Evolutionary conservation across 129 eudicot genomes (phyloP).

Genomic region (Artemisia tridentata): DNA sequence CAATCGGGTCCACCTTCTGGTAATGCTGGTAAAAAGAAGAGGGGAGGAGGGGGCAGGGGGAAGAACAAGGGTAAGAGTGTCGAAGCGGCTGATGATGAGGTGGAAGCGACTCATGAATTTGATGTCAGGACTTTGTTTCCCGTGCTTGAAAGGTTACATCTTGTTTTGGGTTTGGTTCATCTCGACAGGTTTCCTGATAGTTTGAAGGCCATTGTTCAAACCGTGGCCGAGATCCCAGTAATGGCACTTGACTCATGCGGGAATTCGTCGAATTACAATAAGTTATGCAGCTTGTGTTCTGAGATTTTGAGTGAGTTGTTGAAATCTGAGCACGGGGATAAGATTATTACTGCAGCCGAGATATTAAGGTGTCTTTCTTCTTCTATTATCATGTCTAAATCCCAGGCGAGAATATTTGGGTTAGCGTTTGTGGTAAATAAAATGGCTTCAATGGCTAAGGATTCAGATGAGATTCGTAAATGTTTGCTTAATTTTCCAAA

Average conservation of each 20-base stretch:
- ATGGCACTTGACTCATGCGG: constrained; percentile 56
- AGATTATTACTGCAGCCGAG: constrained; percentile 63
- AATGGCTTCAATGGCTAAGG: constrained; percentile 50
- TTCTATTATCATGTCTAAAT: constrained; percentile 49
- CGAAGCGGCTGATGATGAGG: constrained; percentile 8
- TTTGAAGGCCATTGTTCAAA: constrained; percentile 73
- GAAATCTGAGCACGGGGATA: constrained; percentile 78
- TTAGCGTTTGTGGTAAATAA: constrained; percentile 54
- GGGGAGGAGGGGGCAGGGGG: constrained; percentile 26
- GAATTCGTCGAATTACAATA: constrained; percentile 41
- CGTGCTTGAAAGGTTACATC: constrained; percentile 62
- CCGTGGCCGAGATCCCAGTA: constrained; percentile 60
- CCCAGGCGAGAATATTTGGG: constrained; percentile 57
- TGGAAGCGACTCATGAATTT: constrained; percentile 35
- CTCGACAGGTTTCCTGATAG: constrained; percentile 87
- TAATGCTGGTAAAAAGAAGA: constrained; percentile 29
- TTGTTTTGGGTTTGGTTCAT: constrained; percentile 71
- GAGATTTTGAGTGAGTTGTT: constrained; percentile 59
- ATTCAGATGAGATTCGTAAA: constrained; percentile 53
- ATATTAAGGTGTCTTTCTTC: constrained; percentile 65
- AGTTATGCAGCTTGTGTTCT: constrained; percentile 50
- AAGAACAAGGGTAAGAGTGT: constrained; percentile 27
- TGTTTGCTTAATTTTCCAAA: constrained; percentile 61
- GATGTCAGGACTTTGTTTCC: constrained; percentile 62
- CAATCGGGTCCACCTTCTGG: constrained; percentile 20